Base-by-base conservation (phyloP, 257 asterid species). In the Leonotis leonurus region DNA sequence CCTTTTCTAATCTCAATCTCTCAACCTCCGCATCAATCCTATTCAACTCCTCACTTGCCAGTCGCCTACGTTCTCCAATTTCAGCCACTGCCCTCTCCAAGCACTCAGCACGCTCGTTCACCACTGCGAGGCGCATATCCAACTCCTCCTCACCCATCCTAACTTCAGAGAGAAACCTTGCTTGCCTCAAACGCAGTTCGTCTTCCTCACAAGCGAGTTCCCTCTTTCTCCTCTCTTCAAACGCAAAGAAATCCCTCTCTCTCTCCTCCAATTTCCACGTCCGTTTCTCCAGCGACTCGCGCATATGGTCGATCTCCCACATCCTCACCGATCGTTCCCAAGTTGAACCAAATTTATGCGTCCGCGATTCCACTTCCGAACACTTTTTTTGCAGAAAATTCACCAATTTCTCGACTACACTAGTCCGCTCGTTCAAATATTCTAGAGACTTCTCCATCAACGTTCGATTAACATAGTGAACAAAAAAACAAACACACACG, bases 171-270 rank as follows among this genome's bases (percentile, higher is more conserved):
- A 63, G 27, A 51, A 60, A 45, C 27, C 40, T 29, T 14, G 41
- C 51, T 65, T 76, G 49, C 54, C 18, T 51, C 57, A 14, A n/a
- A 6, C 45, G 30, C 73, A 45, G 11, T 11, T 65, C 77, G 36
- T 43, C 65, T 27, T 67, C 65, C 32, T 32, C 56, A 35, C 8
- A 3, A 14, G 35, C 70, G 6, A 67, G 11, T 17, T 68, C 66
- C 67, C 72, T 43, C 65, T 4, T 71, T 56, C 46, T 66, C 68
- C 68, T 37, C 46, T 62, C 74, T 45, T 24, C 53, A 61, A 67
- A 54, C 25, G 12, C 17, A 37, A 53, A 60, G 27, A 64, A 45
- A 2, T 32, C 46, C 50, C 14, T 50, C 60, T 43, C 65, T 48
- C 56, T 78, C 57, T 46, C 65, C 72, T 62, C 53, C 57, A 60